Conservation (phyloP, 495 filamentous ascomycete species). For the Penicillium ochrochloron region DNA sequence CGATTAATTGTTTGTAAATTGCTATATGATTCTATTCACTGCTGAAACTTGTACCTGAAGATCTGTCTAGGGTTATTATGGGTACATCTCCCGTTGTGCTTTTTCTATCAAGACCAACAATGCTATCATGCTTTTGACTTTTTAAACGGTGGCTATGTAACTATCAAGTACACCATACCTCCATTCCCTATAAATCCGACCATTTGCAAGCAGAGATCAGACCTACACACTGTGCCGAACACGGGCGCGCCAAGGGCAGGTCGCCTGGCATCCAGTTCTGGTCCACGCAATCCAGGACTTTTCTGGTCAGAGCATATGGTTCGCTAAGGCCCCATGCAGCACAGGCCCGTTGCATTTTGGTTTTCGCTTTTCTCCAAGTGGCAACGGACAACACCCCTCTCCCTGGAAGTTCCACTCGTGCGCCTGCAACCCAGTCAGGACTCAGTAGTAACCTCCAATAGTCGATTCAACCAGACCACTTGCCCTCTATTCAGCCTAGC, state of each 20-base stretch:
- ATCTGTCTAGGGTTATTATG: not conserved
- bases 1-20: not conserved
- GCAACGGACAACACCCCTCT: constrained; percentile 14
- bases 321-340: constrained; percentile 15
- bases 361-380: constrained; percentile 18
- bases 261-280: constrained; percentile 5
- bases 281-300: constrained; percentile 24
- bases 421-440: not conserved
- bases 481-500: not conserved
- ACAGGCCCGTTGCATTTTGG: constrained; percentile 13
- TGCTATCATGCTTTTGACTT: not conserved
- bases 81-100: not conserved
- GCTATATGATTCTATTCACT: not conserved
- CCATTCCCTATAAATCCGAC: not conserved
- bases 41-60: constrained; percentile 1
- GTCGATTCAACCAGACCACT: not conserved
- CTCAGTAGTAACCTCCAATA: not conserved
- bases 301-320: constrained; percentile 11
- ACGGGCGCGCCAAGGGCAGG: constrained; percentile 9
- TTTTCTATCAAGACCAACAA: not conserved
- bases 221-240: constrained; percentile 8
- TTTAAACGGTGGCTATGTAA: not conserved
- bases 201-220: constrained; percentile 11
- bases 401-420: constrained; percentile 6
- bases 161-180: not conserved